Evolutionary conservation across 495 filamentous ascomycete genomes (phyloP).

Genomic region (Daldinia decipiens): DNA sequence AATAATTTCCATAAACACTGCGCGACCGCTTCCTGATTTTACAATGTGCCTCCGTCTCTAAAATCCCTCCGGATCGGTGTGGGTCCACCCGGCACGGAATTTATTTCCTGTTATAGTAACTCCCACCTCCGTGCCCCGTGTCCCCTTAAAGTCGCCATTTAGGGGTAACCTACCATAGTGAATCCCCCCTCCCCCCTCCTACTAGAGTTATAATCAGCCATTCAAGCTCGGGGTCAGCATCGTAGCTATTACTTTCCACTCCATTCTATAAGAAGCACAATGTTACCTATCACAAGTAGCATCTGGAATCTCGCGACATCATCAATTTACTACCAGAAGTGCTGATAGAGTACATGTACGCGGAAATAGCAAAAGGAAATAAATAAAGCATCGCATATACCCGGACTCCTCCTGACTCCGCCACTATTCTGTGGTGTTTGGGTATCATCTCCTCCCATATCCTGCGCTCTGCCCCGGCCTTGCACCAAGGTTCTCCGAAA

Average conservation of each 20-base stretch:
- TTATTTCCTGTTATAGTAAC: conserved; percentile 25
- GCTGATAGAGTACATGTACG: not conserved
- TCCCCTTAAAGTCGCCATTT: not conserved
- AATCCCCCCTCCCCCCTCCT: not conserved
- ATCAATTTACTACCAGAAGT: no score
- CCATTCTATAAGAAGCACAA: no score
- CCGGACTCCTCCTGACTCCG: not conserved
- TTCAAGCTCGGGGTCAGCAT: no score
- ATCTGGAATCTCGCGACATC: no score
- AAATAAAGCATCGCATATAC: not conserved
- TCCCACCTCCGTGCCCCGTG: not conserved
- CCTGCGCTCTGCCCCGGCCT: not conserved
- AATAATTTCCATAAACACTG: not conserved
- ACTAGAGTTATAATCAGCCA: not conserved
- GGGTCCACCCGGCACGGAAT: conserved; percentile 5
- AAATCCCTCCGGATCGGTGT: not conserved
- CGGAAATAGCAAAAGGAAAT: not conserved
- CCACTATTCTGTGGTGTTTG: not conserved
- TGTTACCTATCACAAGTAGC: no score
- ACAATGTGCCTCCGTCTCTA: not conserved
- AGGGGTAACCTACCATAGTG: not conserved
- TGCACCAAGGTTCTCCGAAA: not conserved
- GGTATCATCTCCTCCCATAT: not conserved
- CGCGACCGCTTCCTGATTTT: not conserved
- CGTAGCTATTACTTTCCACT: no score